These are phyloP conservation scores for Penicillium sp. DNA, from an alignment of 2,329 filamentous ascomycete species.

Conservation along the genomic window DNA sequence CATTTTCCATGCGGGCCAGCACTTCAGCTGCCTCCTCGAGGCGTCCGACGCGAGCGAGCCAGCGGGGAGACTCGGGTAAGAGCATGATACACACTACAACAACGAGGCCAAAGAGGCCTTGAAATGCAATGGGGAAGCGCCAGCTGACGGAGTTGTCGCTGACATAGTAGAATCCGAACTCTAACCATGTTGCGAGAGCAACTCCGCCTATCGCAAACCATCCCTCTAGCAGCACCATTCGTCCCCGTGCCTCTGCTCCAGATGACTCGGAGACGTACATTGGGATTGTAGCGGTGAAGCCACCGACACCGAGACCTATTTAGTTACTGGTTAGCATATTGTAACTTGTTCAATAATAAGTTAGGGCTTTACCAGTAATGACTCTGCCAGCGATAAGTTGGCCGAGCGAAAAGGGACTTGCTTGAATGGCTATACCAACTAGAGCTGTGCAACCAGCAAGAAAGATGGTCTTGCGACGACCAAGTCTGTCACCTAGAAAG, in stretches of 20 bases:
- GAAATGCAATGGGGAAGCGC: constrained; percentile 32
- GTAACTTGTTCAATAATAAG: neutral
- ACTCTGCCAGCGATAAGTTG: constrained; percentile 13
- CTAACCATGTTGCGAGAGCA: constrained; percentile 38
- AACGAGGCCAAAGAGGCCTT: constrained; percentile 37
- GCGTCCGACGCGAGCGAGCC: constrained; percentile 52
- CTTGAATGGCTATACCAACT: constrained; percentile 16
- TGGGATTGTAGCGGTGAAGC: constrained; percentile 26
- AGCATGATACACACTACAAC: constrained; percentile 22
- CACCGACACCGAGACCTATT: constrained; percentile 23
- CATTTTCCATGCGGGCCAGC: constrained; percentile 45
- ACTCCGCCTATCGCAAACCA: constrained; percentile 21
- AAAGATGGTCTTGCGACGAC: constrained; percentile 19
- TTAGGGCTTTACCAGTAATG: constrained; percentile 11
- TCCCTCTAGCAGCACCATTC: constrained; percentile 20
- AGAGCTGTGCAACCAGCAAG: constrained; percentile 16
- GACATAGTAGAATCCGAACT: constrained; percentile 42
- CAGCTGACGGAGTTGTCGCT: constrained; percentile 29
- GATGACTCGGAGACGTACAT: constrained; percentile 24
- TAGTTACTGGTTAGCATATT: neutral
- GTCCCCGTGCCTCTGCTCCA: constrained; percentile 14
- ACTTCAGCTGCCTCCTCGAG: constrained; percentile 47
- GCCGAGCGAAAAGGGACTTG: constrained; percentile 11
- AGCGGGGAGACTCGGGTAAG: constrained; percentile 54
- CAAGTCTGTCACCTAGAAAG: constrained; percentile 18